Evolutionary conservation across 148 eudicot species (phyloP).

Genomic region (Amaranthus cruentus): DNA sequence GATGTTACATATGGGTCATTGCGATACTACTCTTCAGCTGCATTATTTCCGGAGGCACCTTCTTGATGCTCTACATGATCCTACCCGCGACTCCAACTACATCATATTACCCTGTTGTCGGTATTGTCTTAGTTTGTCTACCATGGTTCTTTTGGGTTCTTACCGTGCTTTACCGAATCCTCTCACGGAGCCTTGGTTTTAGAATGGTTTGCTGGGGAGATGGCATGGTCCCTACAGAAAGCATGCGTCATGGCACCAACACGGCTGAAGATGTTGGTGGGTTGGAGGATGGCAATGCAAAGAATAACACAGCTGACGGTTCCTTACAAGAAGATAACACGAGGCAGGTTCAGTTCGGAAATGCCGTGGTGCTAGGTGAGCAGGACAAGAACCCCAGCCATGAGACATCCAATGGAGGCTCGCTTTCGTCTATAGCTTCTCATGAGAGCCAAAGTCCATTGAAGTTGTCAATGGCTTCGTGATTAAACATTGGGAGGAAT

Average conservation of each 20-base stretch:
- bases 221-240: neutral
- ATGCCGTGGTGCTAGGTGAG: slow-evolving; percentile 6
- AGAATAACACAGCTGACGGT: neutral
- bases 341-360: slow-evolving; percentile 18
- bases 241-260: neutral
- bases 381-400: neutral
- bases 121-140: slow-evolving; percentile 30
- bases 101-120: slow-evolving; percentile 27
- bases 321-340: neutral
- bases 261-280: neutral
- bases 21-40: slow-evolving; percentile 25
- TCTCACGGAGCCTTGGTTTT: slow-evolving; percentile 37
- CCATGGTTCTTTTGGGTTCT: slow-evolving; percentile 49
- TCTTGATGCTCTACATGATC: slow-evolving; percentile 33
- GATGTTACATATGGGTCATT: slow-evolving; percentile 34
- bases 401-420: neutral
- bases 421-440: neutral
- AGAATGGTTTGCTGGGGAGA: slow-evolving; percentile 42
- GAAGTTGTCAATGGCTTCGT: slow-evolving; percentile 22
- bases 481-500: neutral
- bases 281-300: neutral
- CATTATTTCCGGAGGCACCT: slow-evolving; percentile 31
- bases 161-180: slow-evolving; percentile 26
- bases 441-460: slow-evolving; percentile 33
- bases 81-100: slow-evolving; percentile 23